Evolutionary conservation across 2,329 filamentous ascomycete species (phyloP).

Genomic region (Paecilomyces formosus): DNA sequence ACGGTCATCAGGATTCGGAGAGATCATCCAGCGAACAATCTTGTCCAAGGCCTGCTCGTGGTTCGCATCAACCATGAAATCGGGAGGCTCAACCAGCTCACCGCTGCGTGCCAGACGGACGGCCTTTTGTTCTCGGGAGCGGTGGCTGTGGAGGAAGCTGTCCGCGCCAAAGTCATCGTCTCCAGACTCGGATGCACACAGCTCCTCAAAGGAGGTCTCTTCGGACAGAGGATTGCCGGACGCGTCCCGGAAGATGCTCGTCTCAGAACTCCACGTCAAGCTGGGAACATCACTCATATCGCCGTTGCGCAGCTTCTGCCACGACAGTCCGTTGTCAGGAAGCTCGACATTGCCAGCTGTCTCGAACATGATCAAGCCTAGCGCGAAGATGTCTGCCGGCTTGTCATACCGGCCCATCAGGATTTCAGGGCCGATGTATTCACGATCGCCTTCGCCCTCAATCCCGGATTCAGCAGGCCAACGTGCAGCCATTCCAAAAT

Average conservation of each 20-base stretch:
- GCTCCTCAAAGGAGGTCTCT: constrained; percentile 36
- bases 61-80: constrained; percentile 76
- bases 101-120: constrained; percentile 36
- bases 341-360: constrained; percentile 90
- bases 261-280: constrained; percentile 69
- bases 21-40: constrained; percentile 83
- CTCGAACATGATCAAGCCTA: constrained; percentile 91
- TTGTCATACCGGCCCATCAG: constrained; percentile 80
- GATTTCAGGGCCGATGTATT: constrained; percentile 93
- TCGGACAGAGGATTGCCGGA: constrained; percentile 58
- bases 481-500: constrained; percentile 64
- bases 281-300: constrained; percentile 85
- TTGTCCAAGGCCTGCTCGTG: constrained; percentile 72
- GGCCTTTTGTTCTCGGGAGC: constrained; percentile 16
- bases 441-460: constrained; percentile 88
- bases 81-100: constrained; percentile 63
- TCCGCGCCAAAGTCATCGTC: constrained; percentile 38
- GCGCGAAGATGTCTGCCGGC: constrained; percentile 85
- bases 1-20: constrained; percentile 62
- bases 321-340: constrained; percentile 84
- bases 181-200: constrained; percentile 36
- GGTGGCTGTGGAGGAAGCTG: constrained; percentile 21
- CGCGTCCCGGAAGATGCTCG: constrained; percentile 65
- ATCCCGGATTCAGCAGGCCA: constrained; percentile 71
- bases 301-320: constrained; percentile 81